Conservation (phyloP, 257 asterid genomes). For the Scutellaria minor region DNA sequence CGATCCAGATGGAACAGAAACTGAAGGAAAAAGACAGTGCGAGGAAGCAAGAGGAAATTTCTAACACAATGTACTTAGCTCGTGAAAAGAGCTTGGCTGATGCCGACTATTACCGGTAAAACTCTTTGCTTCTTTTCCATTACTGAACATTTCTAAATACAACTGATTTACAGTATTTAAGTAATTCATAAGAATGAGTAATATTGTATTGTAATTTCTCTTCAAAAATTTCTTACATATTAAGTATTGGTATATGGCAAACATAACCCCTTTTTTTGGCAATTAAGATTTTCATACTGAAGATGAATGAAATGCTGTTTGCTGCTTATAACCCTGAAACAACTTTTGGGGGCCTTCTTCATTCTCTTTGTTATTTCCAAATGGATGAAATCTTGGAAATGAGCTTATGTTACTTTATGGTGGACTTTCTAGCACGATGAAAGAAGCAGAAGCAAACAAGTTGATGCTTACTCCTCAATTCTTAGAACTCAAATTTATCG, state of each 20-base stretch:
- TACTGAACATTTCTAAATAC: not conserved
- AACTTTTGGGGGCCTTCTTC: not conserved
- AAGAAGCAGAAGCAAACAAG: slow-evolving; percentile 95
- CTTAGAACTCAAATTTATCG: slow-evolving; percentile 85
- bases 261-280: not conserved
- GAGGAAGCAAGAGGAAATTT: slow-evolving; percentile 90
- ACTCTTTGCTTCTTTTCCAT: slow-evolving; percentile 26
- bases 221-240: not conserved
- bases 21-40: slow-evolving; percentile 90
- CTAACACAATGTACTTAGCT: slow-evolving; percentile 85
- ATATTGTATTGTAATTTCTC: not conserved
- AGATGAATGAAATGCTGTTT: not conserved
- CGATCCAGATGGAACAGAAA: slow-evolving; percentile 93
- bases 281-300: not conserved
- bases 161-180: slow-evolving; percentile 10
- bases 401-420: slow-evolving; percentile 21
- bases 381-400: slow-evolving; percentile 4
- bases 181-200: not conserved
- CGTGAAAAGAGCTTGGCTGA: slow-evolving; percentile 98
- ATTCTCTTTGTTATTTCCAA: not conserved
- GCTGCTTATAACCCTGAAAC: not conserved
- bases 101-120: slow-evolving; percentile 82
- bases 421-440: slow-evolving; percentile 61
- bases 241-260: not conserved
- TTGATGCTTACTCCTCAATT: slow-evolving; percentile 83